Evolutionary conservation across 768 basidiomycete species (phyloP).

Genomic region (Leccinellum luteum): DNA sequence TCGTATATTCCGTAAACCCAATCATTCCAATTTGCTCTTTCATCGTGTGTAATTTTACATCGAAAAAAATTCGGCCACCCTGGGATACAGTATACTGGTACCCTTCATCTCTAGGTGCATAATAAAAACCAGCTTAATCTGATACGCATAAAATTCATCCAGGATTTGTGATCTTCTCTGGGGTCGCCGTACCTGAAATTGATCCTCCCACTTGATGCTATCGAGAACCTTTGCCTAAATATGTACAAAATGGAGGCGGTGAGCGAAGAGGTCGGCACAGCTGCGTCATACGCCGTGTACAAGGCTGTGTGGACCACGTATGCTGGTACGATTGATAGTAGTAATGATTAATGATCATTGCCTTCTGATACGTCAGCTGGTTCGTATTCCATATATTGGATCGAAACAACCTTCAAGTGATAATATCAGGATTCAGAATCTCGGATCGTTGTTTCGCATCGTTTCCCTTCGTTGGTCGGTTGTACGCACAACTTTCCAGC

Average conservation of each 20-base stretch:
- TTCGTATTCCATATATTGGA: neutral
- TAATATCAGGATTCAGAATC: neutral
- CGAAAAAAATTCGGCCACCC: slow-evolving; percentile 5
- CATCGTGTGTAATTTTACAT: slow-evolving; percentile 23
- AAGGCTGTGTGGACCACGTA: neutral
- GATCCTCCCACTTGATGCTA: neutral
- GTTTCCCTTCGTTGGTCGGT: neutral
- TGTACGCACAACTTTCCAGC: neutral
- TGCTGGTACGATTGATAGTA: neutral
- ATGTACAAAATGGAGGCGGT: neutral
- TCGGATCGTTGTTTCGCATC: neutral
- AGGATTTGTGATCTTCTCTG: neutral
- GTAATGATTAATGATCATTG: neutral
- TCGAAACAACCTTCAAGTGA: neutral
- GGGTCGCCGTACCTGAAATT: neutral
- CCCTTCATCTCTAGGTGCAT: slow-evolving; percentile 13
- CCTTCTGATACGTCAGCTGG: neutral
- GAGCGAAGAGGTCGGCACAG: neutral
- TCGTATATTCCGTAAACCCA: slow-evolving; percentile 8
- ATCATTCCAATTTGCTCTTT: neutral
- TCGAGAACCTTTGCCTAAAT: neutral
- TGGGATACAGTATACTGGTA: slow-evolving; percentile 14
- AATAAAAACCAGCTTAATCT: slow-evolving; percentile 14
- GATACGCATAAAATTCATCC: slow-evolving; percentile 6
- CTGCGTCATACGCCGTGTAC: neutral